Evolutionary conservation across 169 alveolate genomes (phyloP), one percentile per base, ranked within the genome.

Genomic region (Theileria luwenshuni): DNA sequence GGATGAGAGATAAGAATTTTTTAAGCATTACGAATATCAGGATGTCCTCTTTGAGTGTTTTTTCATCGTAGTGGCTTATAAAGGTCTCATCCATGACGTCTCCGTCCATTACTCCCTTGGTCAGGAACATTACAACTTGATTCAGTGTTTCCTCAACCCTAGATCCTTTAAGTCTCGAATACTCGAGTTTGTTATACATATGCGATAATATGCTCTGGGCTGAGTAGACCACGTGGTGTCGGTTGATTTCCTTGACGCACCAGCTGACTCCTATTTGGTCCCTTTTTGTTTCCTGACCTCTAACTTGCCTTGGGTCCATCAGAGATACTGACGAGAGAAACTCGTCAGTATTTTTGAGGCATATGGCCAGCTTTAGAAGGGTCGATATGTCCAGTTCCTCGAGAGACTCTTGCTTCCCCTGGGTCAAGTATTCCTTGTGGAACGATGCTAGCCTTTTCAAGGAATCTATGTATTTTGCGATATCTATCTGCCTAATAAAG

Each of bases 401-500:
- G n/a, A 32, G 15, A 42, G 19, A 3, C 2, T 60, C 77, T 25
- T 58, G 12, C n/a, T n/a, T 12, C 0, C n/a, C 19, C 30, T 5
- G 2, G 12, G 41, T 61, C 30, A 10, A 2, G 43, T 47, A 71
- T 28, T 62, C 67, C 19, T 71, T 71, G 74, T 73, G 68, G 41
- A 67, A 61, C 48, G 60, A 0, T 21, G 41, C 68, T 42, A 81
- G 54, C 33, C 89, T 33, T 10, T 61, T 33, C 59, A 81, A 51
- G 7, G 80, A 59, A 38, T 43, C 69, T n/a, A 81, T 45, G 47
- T 27, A 81, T 6, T 83, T 60, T 19, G 74, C 85, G n/a, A 85
- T 38, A 58, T 90, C 94, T 41, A 79, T 81, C 60, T 83, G 92
- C 27, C 85, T 45, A 28, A 90, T 47, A 49, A 69, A 73, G 64